Base-by-base conservation (phyloP, 139 green algal genomes). In the Desmodesmus armatus region DNA sequence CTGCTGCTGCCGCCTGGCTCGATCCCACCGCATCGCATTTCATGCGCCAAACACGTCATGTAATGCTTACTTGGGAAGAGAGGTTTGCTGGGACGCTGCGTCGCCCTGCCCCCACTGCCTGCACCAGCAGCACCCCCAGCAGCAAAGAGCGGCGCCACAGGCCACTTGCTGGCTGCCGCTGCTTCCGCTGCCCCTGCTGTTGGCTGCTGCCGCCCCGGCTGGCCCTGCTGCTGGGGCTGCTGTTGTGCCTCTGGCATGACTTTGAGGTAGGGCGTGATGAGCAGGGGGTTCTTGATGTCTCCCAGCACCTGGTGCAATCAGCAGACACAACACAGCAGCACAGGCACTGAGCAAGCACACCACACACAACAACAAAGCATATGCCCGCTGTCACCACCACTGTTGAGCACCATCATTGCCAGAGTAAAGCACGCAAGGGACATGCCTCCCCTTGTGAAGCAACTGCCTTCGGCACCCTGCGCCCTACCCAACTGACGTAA, bases 211-310 rank as follows among this genome's bases (percentile, higher is more conserved):
- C n/a, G n/a, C n/a, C n/a, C n/a, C n/a, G n/a, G 75, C 70, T 47
- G 27, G 29, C 43, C 40, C 35, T 80, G 80, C 80, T 86, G 79
- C 44, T 85, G 63, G 39, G 55, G 65, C 67, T 49, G 37, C 40
- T 66, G 33, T 5, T 4, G 29, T 25, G 76, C 33, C 23, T 31
- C 13, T 19, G 67, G 80, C 80, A 85, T 63, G 35, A 86, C 80
- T 66, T 73, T 80, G 7, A 80, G 25, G 69, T 86, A 86, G 0
- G 80, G 80, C 29, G 47, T 40, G 1, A 86, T 51, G 49, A 86
- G 69, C 49, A 86, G 80, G 21, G 80, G 80, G 55, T 86, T 86
- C 11, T 62, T 63, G 2, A 76, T 25, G n/a, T 79, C 69, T 5
- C 67, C 67, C n/a, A 40, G 49, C 51, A n/a, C n/a, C n/a, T n/a